Conservation (phyloP, 176 grass and related monocot genomes). For the Avena eriantha region DNA sequence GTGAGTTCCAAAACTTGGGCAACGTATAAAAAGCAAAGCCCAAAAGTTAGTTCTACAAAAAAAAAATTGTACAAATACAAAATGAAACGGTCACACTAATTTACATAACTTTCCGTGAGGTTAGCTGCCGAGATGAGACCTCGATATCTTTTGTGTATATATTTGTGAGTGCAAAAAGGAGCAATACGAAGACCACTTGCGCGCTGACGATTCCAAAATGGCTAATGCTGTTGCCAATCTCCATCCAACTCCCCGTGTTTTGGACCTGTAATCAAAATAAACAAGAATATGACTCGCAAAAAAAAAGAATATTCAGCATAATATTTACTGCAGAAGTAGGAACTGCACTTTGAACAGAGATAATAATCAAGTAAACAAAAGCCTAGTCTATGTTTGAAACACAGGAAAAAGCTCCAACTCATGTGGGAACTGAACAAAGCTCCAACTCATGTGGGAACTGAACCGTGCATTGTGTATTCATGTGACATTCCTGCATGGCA, state of each 20-base stretch:
- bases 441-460: not conserved
- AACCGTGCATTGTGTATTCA: not conserved
- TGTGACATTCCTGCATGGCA: not conserved
- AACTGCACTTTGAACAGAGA: slow-evolving; percentile 28
- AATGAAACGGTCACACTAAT: slow-evolving; percentile 8
- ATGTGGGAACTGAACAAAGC: not conserved
- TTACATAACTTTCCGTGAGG: slow-evolving; percentile 64
- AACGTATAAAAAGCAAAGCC: not conserved
- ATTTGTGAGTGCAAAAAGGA: slow-evolving; percentile 94
- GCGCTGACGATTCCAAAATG: slow-evolving; percentile 95
- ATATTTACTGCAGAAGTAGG: not conserved
- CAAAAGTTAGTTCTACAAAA: slow-evolving; percentile 11
- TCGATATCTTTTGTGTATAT: slow-evolving; percentile 89
- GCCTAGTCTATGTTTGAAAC: not conserved
- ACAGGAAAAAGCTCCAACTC: not conserved
- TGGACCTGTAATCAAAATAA: slow-evolving; percentile 59
- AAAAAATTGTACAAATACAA: not conserved
- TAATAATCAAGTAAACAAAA: slow-evolving; percentile 13
- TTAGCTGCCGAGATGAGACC: slow-evolving; percentile 57
- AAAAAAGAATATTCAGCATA: not conserved
- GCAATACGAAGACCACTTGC: slow-evolving; percentile 91
- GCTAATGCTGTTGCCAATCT: slow-evolving; percentile 96
- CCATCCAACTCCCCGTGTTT: slow-evolving; percentile 98
- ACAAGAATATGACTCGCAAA: not conserved
- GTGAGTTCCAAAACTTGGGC: slow-evolving; percentile 45